Evolutionary conservation across 2,329 filamentous ascomycete genomes (phyloP).

Genomic region (Ceratocystis ficicola): DNA sequence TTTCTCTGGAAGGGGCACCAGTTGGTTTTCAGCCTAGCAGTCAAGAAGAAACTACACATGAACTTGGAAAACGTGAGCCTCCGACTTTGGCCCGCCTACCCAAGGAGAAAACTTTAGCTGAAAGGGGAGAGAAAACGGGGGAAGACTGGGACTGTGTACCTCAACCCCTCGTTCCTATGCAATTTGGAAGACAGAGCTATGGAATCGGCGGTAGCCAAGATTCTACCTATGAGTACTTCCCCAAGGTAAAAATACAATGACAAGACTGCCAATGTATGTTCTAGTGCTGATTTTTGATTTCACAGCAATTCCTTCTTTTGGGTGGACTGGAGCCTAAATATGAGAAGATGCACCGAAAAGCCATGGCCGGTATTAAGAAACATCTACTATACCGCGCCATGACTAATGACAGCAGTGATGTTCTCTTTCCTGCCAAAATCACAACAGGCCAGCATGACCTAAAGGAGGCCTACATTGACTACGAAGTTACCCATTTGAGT

Average conservation of each 20-base stretch:
- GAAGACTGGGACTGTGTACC: slow-evolving; percentile 38
- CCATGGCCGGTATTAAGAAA: slow-evolving; percentile 55
- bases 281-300: slow-evolving; percentile 33
- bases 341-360: slow-evolving; percentile 55
- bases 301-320: slow-evolving; percentile 55
- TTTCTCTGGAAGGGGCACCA: background rate
- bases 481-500: slow-evolving; percentile 51
- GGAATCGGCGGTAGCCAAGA: slow-evolving; percentile 55
- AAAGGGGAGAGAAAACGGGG: background rate
- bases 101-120: background rate
- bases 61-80: background rate
- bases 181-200: slow-evolving; percentile 37
- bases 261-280: background rate
- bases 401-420: slow-evolving; percentile 48
- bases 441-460: slow-evolving; percentile 35
- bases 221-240: slow-evolving; percentile 60
- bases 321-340: slow-evolving; percentile 65
- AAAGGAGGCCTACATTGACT: slow-evolving; percentile 37
- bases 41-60: background rate
- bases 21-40: slow-evolving; percentile 9
- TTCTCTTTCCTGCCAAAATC: slow-evolving; percentile 62
- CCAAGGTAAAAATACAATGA: slow-evolving; percentile 37
- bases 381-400: slow-evolving; percentile 69
- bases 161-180: slow-evolving; percentile 44
- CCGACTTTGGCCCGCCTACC: background rate